phyloP scores from a whole-genome alignment of 148 eudicot species.

The Amaranthus palmeri region DNA sequence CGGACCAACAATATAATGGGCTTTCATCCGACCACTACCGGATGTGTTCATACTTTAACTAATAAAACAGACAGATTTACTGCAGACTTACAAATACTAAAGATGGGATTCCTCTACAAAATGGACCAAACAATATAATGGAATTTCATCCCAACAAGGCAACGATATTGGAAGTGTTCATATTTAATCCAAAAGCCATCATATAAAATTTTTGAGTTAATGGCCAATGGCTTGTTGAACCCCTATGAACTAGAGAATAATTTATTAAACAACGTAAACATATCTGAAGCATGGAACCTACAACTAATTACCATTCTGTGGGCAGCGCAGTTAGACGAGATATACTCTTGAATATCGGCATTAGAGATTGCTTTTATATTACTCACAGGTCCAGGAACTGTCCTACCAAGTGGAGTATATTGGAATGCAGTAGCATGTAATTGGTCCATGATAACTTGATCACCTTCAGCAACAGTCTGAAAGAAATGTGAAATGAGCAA shows the following conservation, averaged over 20 bases:
- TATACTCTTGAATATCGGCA: slow-evolving; percentile 42
- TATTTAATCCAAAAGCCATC: neutral
- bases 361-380: slow-evolving; percentile 42
- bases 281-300: neutral
- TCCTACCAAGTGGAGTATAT: slow-evolving; percentile 55
- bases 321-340: slow-evolving; percentile 49
- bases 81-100: too few species aligned
- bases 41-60: too few species aligned
- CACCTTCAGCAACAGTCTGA: slow-evolving; percentile 36
- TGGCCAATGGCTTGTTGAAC: neutral
- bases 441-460: slow-evolving; percentile 56
- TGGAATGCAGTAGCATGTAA: slow-evolving; percentile 73
- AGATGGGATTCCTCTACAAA: too few species aligned
- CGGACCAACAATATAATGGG: too few species aligned
- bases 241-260: neutral
- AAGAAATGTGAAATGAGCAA: slow-evolving; percentile 14
- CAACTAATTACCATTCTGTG: slow-evolving; percentile 53
- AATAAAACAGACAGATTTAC: too few species aligned
- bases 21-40: too few species aligned
- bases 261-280: neutral
- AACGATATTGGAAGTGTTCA: neutral
- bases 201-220: neutral
- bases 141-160: too few species aligned
- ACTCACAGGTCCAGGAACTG: slow-evolving; percentile 42
- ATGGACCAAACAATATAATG: too few species aligned